These are phyloP conservation scores for Aspergillus eucalypticola DNA, from an alignment of 2,329 filamentous ascomycete species.

Conservation along the genomic window DNA sequence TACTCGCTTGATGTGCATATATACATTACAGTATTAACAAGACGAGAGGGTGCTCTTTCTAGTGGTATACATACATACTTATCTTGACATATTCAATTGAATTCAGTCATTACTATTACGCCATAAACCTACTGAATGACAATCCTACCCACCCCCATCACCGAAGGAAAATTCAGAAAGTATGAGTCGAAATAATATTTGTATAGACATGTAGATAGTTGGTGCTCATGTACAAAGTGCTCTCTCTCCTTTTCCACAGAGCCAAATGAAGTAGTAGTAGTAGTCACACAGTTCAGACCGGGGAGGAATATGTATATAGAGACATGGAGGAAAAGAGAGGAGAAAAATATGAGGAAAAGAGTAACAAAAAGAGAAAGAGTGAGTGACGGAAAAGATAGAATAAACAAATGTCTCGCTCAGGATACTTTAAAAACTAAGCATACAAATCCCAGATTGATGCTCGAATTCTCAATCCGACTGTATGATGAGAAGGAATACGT, in stretches of 20 bases:
- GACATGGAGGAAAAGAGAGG: neutral
- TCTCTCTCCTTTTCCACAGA: neutral
- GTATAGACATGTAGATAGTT: slow-evolving; percentile 15
- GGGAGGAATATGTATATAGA: neutral
- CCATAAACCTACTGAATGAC: too few relatives aligned
- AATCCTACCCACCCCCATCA: too few relatives aligned
- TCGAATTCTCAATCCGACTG: neutral
- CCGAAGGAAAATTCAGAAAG: neutral
- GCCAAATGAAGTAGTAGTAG: neutral
- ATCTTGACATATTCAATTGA: too few relatives aligned
- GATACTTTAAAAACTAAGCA: neutral
- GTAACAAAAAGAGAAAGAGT: neutral
- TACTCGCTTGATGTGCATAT: neutral
- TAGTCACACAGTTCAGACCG: neutral
- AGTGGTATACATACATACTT: too few relatives aligned
- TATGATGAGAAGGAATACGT: neutral
- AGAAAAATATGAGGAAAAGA: neutral
- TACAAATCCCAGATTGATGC: slow-evolving; percentile 6
- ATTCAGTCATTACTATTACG: too few relatives aligned
- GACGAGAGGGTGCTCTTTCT: neutral
- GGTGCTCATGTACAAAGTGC: slow-evolving; percentile 18
- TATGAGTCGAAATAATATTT: neutral
- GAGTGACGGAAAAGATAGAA: neutral
- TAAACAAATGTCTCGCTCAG: neutral
- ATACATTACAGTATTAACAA: neutral